These are phyloP conservation scores for Nitzschia putrida DNA, from an alignment of 108 stramenopile genomes.

Conservation along the genomic window DNA sequence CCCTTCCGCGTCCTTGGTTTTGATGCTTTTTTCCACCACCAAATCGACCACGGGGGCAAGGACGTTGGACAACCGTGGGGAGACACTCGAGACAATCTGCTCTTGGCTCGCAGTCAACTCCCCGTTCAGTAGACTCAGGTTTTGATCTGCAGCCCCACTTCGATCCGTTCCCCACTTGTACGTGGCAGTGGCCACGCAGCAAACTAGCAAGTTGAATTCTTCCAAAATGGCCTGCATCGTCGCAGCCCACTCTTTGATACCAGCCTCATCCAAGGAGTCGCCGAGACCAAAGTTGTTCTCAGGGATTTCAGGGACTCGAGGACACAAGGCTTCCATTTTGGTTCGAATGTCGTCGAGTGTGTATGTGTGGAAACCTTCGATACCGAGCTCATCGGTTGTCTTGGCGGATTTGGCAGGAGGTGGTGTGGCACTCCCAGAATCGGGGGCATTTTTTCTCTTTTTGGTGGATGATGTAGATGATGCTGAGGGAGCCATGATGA, in stretches of 20 bases:
- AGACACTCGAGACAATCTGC: slow-evolving; percentile 59
- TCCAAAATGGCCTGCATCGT: slow-evolving; percentile 63
- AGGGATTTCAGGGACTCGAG: slow-evolving; percentile 46
- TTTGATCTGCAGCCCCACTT: slow-evolving; percentile 79
- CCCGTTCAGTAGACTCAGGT: slow-evolving; percentile 54
- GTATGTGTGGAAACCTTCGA: slow-evolving; percentile 21
- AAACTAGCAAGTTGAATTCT: slow-evolving; percentile 67
- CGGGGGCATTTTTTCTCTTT: no score
- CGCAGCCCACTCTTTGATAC: slow-evolving; percentile 60
- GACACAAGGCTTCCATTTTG: slow-evolving; percentile 38
- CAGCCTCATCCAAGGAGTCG: slow-evolving; percentile 22
- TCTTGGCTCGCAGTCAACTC: slow-evolving; percentile 76
- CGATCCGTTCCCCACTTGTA: slow-evolving; percentile 87
- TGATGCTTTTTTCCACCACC: slow-evolving; percentile 56
- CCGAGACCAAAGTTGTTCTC: slow-evolving; percentile 34
- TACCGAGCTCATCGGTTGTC: neutral
- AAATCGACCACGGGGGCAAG: slow-evolving; percentile 78
- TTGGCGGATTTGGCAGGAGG: neutral
- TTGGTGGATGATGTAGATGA: no score
- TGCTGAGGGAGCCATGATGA: no score
- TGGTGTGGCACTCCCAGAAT: no score
- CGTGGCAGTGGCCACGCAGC: slow-evolving; percentile 65
- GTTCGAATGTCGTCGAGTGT: slow-evolving; percentile 47
- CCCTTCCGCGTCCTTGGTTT: slow-evolving; percentile 26
- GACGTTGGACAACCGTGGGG: slow-evolving; percentile 72